phyloP scores from a whole-genome alignment of 192 early-diverging fungal genomes.

The Allomyces macrogynus region DNA sequence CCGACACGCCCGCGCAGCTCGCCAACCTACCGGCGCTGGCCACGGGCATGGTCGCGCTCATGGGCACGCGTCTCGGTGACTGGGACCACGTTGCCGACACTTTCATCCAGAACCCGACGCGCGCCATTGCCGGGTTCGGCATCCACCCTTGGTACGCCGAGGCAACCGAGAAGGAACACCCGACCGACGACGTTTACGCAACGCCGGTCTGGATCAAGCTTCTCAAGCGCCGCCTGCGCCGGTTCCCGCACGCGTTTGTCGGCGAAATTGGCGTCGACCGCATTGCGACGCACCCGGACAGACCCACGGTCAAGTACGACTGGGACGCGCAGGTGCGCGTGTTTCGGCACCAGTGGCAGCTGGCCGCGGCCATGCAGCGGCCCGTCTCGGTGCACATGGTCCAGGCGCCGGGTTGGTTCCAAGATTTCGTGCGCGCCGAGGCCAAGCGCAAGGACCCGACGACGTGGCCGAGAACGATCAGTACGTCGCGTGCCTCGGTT shows the following conservation, averaged over 20 bases:
- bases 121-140: background rate
- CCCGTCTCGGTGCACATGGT: slow-evolving; percentile 62
- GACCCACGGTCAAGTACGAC: slow-evolving; percentile 14
- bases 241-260: slow-evolving; percentile 20
- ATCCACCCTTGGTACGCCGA: background rate
- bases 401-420: slow-evolving; percentile 42
- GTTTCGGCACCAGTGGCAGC: slow-evolving; percentile 41
- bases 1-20: background rate
- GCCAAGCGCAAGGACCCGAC: slow-evolving; percentile 6
- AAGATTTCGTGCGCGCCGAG: slow-evolving; percentile 18
- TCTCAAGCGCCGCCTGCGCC: slow-evolving; percentile 14
- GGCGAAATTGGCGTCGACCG: slow-evolving; percentile 49
- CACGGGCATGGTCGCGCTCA: background rate
- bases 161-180: background rate
- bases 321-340: slow-evolving; percentile 24
- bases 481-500: slow-evolving; percentile 1
- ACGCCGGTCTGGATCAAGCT: slow-evolving; percentile 6
- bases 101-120: background rate
- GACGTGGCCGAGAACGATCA: slow-evolving; percentile 9
- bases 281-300: slow-evolving; percentile 20
- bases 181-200: background rate
- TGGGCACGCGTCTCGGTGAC: background rate
- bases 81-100: background rate
- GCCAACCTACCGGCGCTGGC: background rate
- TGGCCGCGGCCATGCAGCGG: slow-evolving; percentile 41